Evolutionary conservation across 2,329 filamentous ascomycete genomes (phyloP).

Genomic region (Fusarium anguioides): DNA sequence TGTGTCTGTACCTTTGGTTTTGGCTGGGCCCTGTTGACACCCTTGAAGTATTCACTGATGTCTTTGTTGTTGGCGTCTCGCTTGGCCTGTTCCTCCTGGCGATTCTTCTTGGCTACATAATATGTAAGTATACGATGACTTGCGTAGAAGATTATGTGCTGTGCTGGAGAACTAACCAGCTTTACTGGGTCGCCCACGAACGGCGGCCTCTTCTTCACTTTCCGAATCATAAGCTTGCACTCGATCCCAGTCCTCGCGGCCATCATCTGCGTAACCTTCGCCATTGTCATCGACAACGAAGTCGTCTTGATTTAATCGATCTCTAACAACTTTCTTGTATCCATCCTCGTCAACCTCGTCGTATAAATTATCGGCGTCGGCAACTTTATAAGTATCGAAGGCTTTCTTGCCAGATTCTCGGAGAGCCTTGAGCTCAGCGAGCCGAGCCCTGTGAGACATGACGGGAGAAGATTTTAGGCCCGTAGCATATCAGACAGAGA

Average conservation of each 20-base stretch:
- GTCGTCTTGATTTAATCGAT: slow-evolving; percentile 91
- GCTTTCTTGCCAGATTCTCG: slow-evolving; percentile 92
- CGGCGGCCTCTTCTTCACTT: slow-evolving; percentile 65
- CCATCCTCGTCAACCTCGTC: slow-evolving; percentile 97
- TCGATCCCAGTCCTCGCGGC: slow-evolving; percentile 92
- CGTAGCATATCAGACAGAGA: slow-evolving; percentile 36
- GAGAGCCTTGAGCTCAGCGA: slow-evolving; percentile 85
- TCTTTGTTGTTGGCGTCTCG: slow-evolving; percentile 89
- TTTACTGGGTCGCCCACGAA: slow-evolving; percentile 62
- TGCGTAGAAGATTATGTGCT: not conserved
- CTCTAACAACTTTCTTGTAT: slow-evolving; percentile 95
- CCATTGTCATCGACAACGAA: slow-evolving; percentile 99
- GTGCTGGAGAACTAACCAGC: slow-evolving; percentile 54
- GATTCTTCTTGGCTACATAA: slow-evolving; percentile 80
- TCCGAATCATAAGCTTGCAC: slow-evolving; percentile 76
- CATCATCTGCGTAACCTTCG: slow-evolving; percentile 95
- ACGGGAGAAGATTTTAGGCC: slow-evolving; percentile 34
- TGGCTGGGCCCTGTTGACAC: slow-evolving; percentile 70
- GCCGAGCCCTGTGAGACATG: slow-evolving; percentile 61
- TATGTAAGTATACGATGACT: not conserved
- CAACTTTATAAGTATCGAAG: slow-evolving; percentile 86
- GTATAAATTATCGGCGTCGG: slow-evolving; percentile 86
- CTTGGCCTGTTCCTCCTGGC: slow-evolving; percentile 86
- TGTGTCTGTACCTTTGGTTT: slow-evolving; percentile 84
- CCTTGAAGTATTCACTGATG: slow-evolving; percentile 95